Base-by-base conservation (phyloP, 2,329 filamentous ascomycete species). In the Hortaea werneckii region DNA sequence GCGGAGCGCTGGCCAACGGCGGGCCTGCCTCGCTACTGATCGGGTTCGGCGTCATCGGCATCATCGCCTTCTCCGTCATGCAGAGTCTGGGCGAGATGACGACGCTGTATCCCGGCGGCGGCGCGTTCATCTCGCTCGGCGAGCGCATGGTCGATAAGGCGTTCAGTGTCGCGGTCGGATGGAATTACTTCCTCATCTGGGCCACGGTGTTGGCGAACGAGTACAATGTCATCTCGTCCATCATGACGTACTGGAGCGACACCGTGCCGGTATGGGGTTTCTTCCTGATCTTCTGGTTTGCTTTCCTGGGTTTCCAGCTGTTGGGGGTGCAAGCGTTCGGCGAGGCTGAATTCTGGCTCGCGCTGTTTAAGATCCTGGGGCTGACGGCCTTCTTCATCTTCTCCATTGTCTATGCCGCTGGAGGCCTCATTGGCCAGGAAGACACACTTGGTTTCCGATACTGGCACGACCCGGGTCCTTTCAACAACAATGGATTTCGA, bases 81-180 rank as follows among this genome's bases (percentile, higher is more conserved):
- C 83, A 87, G 68, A 82, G 78, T 4, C 67, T 88, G 5, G 84
- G 84, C 13, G 84, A 88, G 61, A 68, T 87, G 55, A 84, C 83
- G 3, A 87, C 83, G 5, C 65, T 87, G 1, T 86, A 82, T 53
- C 83, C 83, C 0, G 81, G 78, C 0, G 79, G 80, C 5, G 83
- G 83, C 2, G 80, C 80, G 0, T 87, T 87, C 56, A 79, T 80
- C n/a, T 78, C 76, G 7, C 74, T 86, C 32, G 80, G 80, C 0
- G 79, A 83, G 51, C 75, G 83, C 6, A 82, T 87, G 53, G 78
- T 85, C 29, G 82, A 86, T 59, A 78, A 79, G 56, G 80, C 80
- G 0, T 81, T 85, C 54, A 78, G 76, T 8, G 78, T 82, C 34
- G 80, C 80, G 1, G 73, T 86, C 0, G 82, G 82, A 5, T 85